A percentile compares a stretch with the other conserved stretches of the same genome.
phyloP scores from a whole-genome alignment of 31 red algal genomes.

The Odonthalia washingtoniensis region DNA sequence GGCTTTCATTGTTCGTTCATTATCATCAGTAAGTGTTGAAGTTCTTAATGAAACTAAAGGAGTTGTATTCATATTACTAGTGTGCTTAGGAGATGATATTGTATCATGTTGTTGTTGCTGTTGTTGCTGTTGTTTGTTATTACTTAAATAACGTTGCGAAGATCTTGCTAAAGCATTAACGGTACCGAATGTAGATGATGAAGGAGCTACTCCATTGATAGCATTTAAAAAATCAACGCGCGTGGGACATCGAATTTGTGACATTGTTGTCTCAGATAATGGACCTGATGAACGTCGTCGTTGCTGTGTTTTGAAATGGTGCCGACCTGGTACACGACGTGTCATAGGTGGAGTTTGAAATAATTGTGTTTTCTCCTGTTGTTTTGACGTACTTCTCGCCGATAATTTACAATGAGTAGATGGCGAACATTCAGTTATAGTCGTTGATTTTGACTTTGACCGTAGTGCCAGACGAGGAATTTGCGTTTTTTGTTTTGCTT shows the following conservation, averaged over 20 bases:
- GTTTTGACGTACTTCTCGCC: no score
- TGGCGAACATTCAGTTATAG: no score
- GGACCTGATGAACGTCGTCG: background rate
- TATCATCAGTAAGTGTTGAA: conserved; percentile 32
- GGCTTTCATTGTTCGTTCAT: background rate
- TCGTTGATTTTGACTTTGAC: no score
- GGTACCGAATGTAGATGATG: background rate
- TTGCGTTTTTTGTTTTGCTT: no score
- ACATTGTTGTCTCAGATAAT: conserved; percentile 37
- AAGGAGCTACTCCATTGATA: background rate
- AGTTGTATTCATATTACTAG: background rate
- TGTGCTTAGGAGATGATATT: background rate
- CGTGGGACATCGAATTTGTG: conserved; percentile 50
- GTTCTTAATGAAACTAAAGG: conserved; percentile 18
- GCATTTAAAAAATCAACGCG: conserved; percentile 57
- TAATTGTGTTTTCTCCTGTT: no score
- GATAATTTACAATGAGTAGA: no score
- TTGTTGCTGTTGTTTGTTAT: no score
- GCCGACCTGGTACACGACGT: background rate
- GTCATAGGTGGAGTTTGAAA: background rate
- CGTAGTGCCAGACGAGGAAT: no score
- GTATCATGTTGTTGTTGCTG: background rate
- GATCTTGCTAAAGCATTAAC: conserved; percentile 5
- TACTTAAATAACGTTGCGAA: background rate
- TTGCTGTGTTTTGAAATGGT: background rate